Percentiles rank a stretch among this genome's conserved stretches.
Evolutionary conservation across 768 basidiomycete species (phyloP).

Genomic region (Artomyces pyxidatus): DNA sequence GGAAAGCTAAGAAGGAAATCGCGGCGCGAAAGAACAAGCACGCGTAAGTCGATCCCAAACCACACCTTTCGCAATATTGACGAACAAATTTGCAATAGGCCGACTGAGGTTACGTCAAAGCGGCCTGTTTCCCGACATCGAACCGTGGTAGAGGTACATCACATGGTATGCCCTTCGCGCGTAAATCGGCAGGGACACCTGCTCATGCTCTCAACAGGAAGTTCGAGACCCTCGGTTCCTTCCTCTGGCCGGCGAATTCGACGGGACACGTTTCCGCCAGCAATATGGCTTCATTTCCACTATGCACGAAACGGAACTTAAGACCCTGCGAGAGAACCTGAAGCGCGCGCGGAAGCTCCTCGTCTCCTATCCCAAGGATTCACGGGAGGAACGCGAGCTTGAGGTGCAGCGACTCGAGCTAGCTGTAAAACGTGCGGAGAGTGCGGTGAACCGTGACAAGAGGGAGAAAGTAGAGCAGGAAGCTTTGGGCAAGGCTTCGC

Average conservation of each 20-base stretch:
- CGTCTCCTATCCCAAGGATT: conserved; percentile 48
- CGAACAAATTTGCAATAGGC: conserved; percentile 48
- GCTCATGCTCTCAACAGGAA: conserved; percentile 37
- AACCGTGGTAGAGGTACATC: conserved; percentile 58
- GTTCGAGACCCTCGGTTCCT: conserved; percentile 85
- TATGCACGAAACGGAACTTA: conserved; percentile 56
- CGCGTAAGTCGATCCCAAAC: conserved; percentile 70
- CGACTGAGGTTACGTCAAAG: conserved; percentile 77
- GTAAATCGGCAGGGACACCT: neutral
- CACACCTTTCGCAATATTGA: too few relatives aligned
- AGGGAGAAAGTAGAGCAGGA: conserved; percentile 63
- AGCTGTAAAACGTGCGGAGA: conserved; percentile 72
- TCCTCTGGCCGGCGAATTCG: conserved; percentile 60
- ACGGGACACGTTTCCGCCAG: conserved; percentile 51
- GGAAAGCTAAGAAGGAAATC: conserved; percentile 31
- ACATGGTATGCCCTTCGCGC: conserved; percentile 41
- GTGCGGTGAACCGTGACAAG: conserved; percentile 63
- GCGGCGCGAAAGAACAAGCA: conserved; percentile 71
- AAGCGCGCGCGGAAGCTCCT: conserved; percentile 62
- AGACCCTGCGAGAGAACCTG: conserved; percentile 53
- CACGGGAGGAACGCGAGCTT: conserved; percentile 49
- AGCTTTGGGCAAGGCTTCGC: conserved; percentile 41
- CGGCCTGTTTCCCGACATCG: conserved; percentile 70
- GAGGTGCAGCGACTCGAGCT: conserved; percentile 67
- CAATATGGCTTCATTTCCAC: conserved; percentile 72